Conservation (phyloP, 371 early-diverging fungal species). For the Mucor circinelloides region DNA sequence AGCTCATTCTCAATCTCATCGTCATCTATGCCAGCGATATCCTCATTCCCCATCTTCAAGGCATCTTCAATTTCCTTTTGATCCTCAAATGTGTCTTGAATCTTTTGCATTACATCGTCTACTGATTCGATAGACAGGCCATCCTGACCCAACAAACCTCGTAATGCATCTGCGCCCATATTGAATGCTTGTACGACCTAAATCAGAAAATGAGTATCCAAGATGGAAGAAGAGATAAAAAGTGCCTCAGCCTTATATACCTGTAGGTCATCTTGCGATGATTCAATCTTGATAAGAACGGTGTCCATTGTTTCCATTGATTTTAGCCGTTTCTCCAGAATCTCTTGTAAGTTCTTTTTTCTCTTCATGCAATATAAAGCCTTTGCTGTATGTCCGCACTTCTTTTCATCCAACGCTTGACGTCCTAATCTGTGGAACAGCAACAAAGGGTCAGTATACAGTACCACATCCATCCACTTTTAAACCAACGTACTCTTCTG, state of each 20-base stretch:
- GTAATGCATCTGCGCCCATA: conserved; percentile 53
- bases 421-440: conserved; percentile 18
- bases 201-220: background rate
- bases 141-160: conserved; percentile 31
- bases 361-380: conserved; percentile 52
- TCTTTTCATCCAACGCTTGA: conserved; percentile 29
- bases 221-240: too few species aligned
- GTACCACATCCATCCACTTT: background rate
- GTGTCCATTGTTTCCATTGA: conserved; percentile 62
- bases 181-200: conserved; percentile 59
- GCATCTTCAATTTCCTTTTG: conserved; percentile 60
- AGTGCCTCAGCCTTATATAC: too few species aligned
- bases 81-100: conserved; percentile 54
- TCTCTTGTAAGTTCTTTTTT: conserved; percentile 41
- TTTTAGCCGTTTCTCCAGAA: conserved; percentile 47
- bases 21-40: conserved; percentile 26
- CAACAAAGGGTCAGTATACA: background rate
- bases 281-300: conserved; percentile 54
- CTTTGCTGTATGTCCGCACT: conserved; percentile 32
- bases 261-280: conserved; percentile 59
- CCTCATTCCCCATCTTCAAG: conserved; percentile 33
- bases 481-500: conserved; percentile 32
- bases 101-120: conserved; percentile 51
- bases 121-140: conserved; percentile 45
- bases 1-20: conserved; percentile 55